Percentiles rank a stretch among this genome's conserved stretches.
phyloP scores from a whole-genome alignment of 805 yeast species.

The Blastobotrys mokoenaii region DNA sequence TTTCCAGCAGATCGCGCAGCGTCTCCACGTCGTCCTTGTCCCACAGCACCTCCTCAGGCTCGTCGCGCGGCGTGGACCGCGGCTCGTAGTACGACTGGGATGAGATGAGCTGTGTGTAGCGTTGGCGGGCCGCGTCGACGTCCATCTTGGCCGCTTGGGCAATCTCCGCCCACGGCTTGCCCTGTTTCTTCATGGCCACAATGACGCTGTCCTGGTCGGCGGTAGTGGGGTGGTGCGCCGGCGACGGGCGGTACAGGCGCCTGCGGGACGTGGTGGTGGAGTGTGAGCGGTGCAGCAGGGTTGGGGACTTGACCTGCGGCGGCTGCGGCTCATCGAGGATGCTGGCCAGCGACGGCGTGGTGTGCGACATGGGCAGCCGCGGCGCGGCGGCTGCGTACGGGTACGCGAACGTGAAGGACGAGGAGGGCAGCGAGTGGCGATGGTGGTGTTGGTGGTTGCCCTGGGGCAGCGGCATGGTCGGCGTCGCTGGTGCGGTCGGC shows the following conservation, averaged over 20 bases:
- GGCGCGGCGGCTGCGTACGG: background rate
- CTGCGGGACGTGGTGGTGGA: too few relatives aligned
- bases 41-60: constrained; percentile 25
- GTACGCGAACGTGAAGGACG: constrained; percentile 4
- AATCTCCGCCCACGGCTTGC: constrained; percentile 64
- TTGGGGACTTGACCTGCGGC: too few relatives aligned
- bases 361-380: too few relatives aligned
- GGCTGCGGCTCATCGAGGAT: background rate
- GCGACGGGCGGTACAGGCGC: too few relatives aligned
- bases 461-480: too few relatives aligned
- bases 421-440: background rate
- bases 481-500: too few relatives aligned
- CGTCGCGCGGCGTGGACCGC: constrained; percentile 2
- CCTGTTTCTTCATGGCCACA: constrained; percentile 47
- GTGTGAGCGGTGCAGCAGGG: too few relatives aligned
- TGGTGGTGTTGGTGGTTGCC: too few relatives aligned
- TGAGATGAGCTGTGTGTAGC: constrained; percentile 51
- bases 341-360: too few relatives aligned
- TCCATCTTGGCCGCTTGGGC: constrained; percentile 56
- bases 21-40: constrained; percentile 38
- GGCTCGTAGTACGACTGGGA: too few relatives aligned
- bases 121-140: constrained; percentile 59
- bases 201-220: constrained; percentile 60
- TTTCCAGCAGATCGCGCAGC: constrained; percentile 38
- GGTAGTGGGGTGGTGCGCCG: constrained; percentile 21